Base-by-base conservation (phyloP, 225 moss, liverwort and hornwort species). In the Rhytidiadelphus loreus region DNA sequence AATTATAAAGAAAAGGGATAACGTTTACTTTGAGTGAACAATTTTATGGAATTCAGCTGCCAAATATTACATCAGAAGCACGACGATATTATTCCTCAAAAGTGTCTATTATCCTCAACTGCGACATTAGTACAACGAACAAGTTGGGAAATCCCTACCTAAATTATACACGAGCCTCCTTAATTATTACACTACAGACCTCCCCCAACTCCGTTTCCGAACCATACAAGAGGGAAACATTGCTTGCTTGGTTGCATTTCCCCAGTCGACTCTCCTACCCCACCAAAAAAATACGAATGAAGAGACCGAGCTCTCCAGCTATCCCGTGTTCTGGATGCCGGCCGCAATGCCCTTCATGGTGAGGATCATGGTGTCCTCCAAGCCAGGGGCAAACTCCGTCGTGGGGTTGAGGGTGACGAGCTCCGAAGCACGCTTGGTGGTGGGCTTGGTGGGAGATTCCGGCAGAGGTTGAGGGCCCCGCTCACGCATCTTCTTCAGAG, bases 291-390 rank as follows among this genome's bases (percentile, higher is more conserved):
- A 5, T 18, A 41, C 25, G 8, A 41, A 43, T 22, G 81, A 61
- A 61, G 62, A 81, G 63, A 82, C 64, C 82, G 61, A 41, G 52
- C 52, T 63, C 35, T 89, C 46, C 16, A 81, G 82, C 83, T 93
- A 95, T 12, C 95, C 95, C 60, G 95, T 95, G 90, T 95, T 95
- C 87, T 95, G 95, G 72, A 95, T 95, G 39, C 95, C 95, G 61
- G 95, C 95, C 65, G 95, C 95, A 87, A 95, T 95, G 77, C 95
- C 95, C 87, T 95, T 95, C 95, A 95, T 95, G 59, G 95, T 95
- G 16, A 95, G 89, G 60, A 95, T 95, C 83, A 95, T 3, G 82
- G 95, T 92, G 48, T 95, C 95, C 90, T 95, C 95, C 70, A 95
- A 83, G 53, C 95, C 95, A 15, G 95, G 93, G 37, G 95, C 91